These are phyloP conservation scores for Ganoderma multipileum DNA, from an alignment of 1,284 basidiomycete species.

Conservation along the genomic window DNA sequence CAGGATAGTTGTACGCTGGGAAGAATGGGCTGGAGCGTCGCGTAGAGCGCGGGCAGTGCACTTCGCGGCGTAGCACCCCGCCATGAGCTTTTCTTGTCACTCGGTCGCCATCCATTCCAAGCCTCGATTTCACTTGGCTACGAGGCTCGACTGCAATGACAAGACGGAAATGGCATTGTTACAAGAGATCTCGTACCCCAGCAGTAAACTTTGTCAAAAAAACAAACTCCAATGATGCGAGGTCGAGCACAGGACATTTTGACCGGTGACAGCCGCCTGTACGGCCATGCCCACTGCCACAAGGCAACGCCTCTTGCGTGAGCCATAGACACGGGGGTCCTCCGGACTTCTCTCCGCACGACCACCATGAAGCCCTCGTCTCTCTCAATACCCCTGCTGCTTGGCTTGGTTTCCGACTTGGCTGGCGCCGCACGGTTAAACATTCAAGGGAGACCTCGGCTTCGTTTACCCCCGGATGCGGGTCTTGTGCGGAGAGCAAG, in stretches of 20 bases:
- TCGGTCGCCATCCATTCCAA: not conserved
- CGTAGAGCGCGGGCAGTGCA: constrained; percentile 9
- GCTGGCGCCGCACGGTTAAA: constrained; percentile 33
- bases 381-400: constrained; percentile 28
- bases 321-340: not conserved
- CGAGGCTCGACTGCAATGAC: not conserved
- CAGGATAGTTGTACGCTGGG: constrained; percentile 7
- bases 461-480: not conserved
- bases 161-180: not conserved
- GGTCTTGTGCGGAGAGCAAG: constrained; percentile 15
- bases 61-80: constrained; percentile 10
- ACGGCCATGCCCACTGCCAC: constrained; percentile 19
- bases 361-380: constrained; percentile 31
- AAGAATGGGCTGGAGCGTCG: constrained; percentile 3
- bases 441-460: constrained; percentile 26
- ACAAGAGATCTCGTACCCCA: not conserved
- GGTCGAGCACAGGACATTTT: not conserved
- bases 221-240: not conserved
- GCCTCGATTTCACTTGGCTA: not conserved
- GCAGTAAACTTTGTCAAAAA: not conserved
- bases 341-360: not conserved
- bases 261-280: constrained; percentile 7
- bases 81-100: not conserved
- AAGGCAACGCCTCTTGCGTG: not conserved
- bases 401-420: constrained; percentile 32